These are phyloP conservation scores for Ceratocystis smalleyi DNA, from an alignment of 2,329 filamentous ascomycete genomes.

Conservation along the genomic window DNA sequence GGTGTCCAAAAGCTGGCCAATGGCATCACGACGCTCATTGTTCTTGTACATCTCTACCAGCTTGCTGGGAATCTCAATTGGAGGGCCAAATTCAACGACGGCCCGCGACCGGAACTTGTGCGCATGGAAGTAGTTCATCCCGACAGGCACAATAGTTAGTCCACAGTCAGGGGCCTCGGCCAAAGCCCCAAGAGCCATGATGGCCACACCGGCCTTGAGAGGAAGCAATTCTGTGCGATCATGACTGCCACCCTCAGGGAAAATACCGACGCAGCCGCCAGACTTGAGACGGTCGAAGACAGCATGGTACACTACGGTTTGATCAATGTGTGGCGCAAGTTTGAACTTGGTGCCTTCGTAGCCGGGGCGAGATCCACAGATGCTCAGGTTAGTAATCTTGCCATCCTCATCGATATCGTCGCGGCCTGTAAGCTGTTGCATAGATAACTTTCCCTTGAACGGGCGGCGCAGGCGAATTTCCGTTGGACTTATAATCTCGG, in stretches of 20 bases:
- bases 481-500: slow-evolving; percentile 61
- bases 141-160: slow-evolving; percentile 86
- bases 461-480: slow-evolving; percentile 77
- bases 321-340: slow-evolving; percentile 81
- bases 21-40: slow-evolving; percentile 72
- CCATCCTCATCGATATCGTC: slow-evolving; percentile 55
- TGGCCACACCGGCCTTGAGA: slow-evolving; percentile 88
- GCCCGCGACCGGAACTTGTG: slow-evolving; percentile 96
- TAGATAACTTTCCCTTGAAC: slow-evolving; percentile 60
- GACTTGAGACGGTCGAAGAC: slow-evolving; percentile 71
- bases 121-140: slow-evolving; percentile 99
- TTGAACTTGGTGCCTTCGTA: slow-evolving; percentile 74
- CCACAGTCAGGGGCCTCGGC: slow-evolving; percentile 74
- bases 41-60: slow-evolving; percentile 73
- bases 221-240: slow-evolving; percentile 83
- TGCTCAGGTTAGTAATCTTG: slow-evolving; percentile 40
- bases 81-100: slow-evolving; percentile 85
- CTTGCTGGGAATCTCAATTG: slow-evolving; percentile 69
- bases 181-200: slow-evolving; percentile 88
- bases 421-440: slow-evolving; percentile 69
- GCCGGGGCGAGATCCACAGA: slow-evolving; percentile 40
- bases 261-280: slow-evolving; percentile 88
- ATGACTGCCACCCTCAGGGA: slow-evolving; percentile 91
- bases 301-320: slow-evolving; percentile 82
- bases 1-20: slow-evolving; percentile 68